Evolutionary conservation across 2,329 filamentous ascomycete species (phyloP), one percentile per base, ranked within the genome.

Genomic region (Microsporum audouinii): DNA sequence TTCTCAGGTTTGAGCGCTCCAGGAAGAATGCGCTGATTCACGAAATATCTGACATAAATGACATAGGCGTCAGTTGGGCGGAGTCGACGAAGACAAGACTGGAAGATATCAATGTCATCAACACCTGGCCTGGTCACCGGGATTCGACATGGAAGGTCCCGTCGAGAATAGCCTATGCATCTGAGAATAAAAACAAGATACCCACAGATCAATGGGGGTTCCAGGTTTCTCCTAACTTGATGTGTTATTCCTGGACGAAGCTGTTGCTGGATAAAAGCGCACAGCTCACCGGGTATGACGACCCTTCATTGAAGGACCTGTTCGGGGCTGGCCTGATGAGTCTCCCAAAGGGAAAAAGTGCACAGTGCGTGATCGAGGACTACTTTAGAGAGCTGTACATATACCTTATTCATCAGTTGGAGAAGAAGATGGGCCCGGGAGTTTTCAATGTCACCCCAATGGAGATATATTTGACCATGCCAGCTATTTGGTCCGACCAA

Each of bases 171-270:
- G 71, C 70, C 0, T 71, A 70, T 56, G 31, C 51, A 4, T 34
- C 34, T 3, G 68, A 70, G 10, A 69, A 70, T 55, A 7, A 41
- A 6, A 47, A 33, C 38, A 55, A 51, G 10, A 53, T 61, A 5
- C 17, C 27, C 0, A 47, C 43, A 5, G 60, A 62, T 8, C 47
- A 57, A 27, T 72, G 69, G 68, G 70, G 70, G 2, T 71, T 65
- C 58, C 60, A 68, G 34, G 67, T 71, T 2, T 47, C 58, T 17
- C 63, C 66, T 0, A 65, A 63, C 7, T 65, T 68, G 65, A 65
- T 60, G 27, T 58, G 62, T n/a, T 71, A 69, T 51, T 65, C 64
- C 0, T 71, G 70, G 70, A 69, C 67, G 14, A 72, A 72, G 57
- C 63, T 72, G 10, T 59, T 70, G 5, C 64, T 72, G 1, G 70